A percentile compares a stretch with the other conserved stretches of the same genome.
Evolutionary conservation across 805 yeast species (phyloP).

Genomic region (Metschnikowia chrysomelidarum): DNA sequence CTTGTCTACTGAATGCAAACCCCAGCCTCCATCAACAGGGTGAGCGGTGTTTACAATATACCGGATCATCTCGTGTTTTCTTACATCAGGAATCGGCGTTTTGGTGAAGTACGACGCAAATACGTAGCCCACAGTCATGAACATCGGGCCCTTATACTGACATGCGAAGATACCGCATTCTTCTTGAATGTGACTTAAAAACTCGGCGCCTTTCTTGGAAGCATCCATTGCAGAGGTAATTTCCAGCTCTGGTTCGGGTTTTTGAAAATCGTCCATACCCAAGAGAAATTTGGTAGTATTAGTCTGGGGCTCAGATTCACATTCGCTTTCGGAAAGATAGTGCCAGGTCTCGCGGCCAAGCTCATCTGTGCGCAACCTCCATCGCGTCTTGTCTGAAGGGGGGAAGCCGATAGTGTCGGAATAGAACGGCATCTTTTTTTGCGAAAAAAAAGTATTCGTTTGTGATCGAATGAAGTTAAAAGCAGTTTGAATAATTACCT

Average conservation of each 20-base stretch:
- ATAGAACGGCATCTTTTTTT: slow-evolving; percentile 31
- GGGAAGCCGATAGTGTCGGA: slow-evolving; percentile 72
- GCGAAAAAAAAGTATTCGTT: too few species aligned
- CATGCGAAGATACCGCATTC: slow-evolving; percentile 84
- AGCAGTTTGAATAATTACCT: too few species aligned
- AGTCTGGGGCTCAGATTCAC: slow-evolving; percentile 47
- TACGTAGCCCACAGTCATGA: slow-evolving; percentile 88
- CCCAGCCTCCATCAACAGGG: slow-evolving; percentile 99
- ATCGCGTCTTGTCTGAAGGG: slow-evolving; percentile 62
- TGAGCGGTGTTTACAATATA: slow-evolving; percentile 90
- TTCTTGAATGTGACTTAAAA: slow-evolving; percentile 64
- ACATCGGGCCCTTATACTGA: slow-evolving; percentile 98
- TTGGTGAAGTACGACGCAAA: slow-evolving; percentile 69
- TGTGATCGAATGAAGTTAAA: too few species aligned
- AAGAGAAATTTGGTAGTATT: slow-evolving; percentile 56
- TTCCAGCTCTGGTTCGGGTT: slow-evolving; percentile 37
- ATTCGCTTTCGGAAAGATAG: slow-evolving; percentile 46
- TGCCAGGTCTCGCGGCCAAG: slow-evolving; percentile 85
- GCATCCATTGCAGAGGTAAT: slow-evolving; percentile 53
- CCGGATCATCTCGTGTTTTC: slow-evolving; percentile 68
- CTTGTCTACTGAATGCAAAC: slow-evolving; percentile 87
- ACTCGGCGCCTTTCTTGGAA: slow-evolving; percentile 71
- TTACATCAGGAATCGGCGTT: slow-evolving; percentile 64
- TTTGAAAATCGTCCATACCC: slow-evolving; percentile 35
- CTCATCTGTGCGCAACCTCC: slow-evolving; percentile 72